Evolutionary conservation across 345 rosid genomes (phyloP), one percentile per base, ranked within the genome.

Genomic region (Noccaea bulbosa): DNA sequence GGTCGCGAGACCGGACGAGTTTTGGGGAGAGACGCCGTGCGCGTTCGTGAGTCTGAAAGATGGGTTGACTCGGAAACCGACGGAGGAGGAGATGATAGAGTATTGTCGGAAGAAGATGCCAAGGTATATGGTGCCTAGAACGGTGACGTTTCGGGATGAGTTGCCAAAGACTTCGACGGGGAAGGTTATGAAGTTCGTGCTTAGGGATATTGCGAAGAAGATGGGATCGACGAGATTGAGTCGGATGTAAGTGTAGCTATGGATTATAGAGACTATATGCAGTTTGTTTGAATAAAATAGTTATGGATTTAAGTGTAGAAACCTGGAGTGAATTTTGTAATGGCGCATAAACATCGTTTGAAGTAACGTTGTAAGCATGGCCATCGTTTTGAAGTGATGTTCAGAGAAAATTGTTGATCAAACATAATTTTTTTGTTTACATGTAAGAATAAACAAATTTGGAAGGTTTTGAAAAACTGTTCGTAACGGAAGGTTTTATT

Each of bases 11-110:
- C 96, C 93, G 0, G 92, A 89, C 49, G 86, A 86, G 61, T 81
- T 68, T 14, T 92, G 98, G 96, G 98, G 98, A 33, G 90, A 92
- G 79, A 84, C 87, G 0, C 98, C 98, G 20, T 89, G 98, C 49
- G 96, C 98, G 15, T 89, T 51, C 9, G 67, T 39, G 49, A 66
- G 72, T 52, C 14, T 71, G 53, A 77, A 69, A 55, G 9, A 6
- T 0, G 89, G 74, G 69, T 84, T 64, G 83, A 83, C 44, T 67
- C 74, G 71, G 86, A 80, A 60, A 59, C 72, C 35, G 62, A 69
- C 74, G 22, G 79, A 69, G 64, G 59, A 55, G 50, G 83, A 72
- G 59, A 32, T 73, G 24, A 81, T 79, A 0, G 85, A 84, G 75
- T 81, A 74, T 62, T 76, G 79, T 57, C 75, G 77, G 56, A 77